A percentile compares a stretch with the other conserved stretches of the same genome.
Conservation (phyloP, 495 filamentous ascomycete genomes). For the Podospora comata region DNA sequence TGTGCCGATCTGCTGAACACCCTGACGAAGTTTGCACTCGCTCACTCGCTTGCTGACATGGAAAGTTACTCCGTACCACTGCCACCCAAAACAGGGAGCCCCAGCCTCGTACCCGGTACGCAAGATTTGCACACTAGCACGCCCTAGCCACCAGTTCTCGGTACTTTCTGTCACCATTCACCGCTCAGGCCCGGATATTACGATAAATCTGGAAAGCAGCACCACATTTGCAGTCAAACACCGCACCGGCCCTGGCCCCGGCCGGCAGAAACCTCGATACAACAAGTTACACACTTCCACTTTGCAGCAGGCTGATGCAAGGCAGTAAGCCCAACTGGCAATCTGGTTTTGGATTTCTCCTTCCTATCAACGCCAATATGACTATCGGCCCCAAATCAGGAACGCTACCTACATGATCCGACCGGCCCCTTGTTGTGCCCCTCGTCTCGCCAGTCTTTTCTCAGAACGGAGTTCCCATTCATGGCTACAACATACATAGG, state of each 20-base stretch:
- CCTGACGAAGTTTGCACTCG: not conserved
- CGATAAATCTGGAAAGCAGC: slow-evolving; percentile 15
- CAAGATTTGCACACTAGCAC: not conserved
- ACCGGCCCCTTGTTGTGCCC: too few relatives aligned
- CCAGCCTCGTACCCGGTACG: not conserved
- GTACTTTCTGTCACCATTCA: slow-evolving; percentile 11
- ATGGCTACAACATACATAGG: not conserved
- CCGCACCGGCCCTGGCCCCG: not conserved
- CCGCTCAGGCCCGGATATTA: slow-evolving; percentile 21
- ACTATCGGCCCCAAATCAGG: not conserved
- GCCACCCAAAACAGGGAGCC: not conserved
- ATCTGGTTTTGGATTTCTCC: not conserved
- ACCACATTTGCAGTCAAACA: not conserved
- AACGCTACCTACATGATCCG: not conserved
- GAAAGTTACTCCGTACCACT: not conserved
- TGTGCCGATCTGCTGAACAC: not conserved
- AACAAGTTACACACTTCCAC: not conserved
- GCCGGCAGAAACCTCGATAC: slow-evolving; percentile 1
- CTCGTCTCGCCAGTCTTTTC: not conserved
- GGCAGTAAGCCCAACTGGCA: not conserved
- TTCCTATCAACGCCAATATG: not conserved
- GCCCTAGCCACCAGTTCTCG: not conserved
- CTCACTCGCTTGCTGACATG: not conserved
- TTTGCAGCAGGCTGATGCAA: not conserved
- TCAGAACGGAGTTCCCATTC: slow-evolving; percentile 5